Evolutionary conservation across 139 green algal species (phyloP), one percentile per base, ranked within the genome.

Genomic region (Coccomyxa sp.): DNA sequence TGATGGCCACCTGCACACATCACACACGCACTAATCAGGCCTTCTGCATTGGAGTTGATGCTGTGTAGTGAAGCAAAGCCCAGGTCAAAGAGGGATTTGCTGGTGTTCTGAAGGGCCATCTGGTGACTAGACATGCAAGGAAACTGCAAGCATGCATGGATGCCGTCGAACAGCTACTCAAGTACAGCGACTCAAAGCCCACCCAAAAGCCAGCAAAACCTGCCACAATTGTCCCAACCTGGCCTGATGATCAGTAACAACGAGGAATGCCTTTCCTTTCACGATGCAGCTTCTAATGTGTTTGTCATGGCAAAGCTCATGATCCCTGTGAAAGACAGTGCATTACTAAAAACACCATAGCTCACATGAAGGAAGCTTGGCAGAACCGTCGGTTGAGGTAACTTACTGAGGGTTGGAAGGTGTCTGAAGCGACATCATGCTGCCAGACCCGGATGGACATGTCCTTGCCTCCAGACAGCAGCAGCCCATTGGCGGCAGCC

Each of bases 391-490:
- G 38, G 38, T 51, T 11, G 3, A 81, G 66, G 7, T 58, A 27
- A 60, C 28, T 31, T 30, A 58, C 80, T 78, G 87, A 85, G 58
- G 88, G 81, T 74, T 89, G 84, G 82, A 95, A 95, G 21, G 76
- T 86, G 59, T 76, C 60, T 1, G 83, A 83, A 59, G 87, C 78
- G 58, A 84, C 32, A 82, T 95, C 90, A 81, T 90, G 89, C 80
- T 87, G 90, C 93, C 93, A 97, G 31, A 92, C 88, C 0, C 90
- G 86, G 58, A 97, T 93, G 66, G 79, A 90, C n/a, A 32, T 32
- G 83, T 97, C 93, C 85, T 96, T 89, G 23, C 91, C 91, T 0
- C 86, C 92, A 45, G 74, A 88, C 80, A 95, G 93, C 31, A 96
- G 89, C 75, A 91, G 86, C 18, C 84, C 82, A 28, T 82, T 76